Evolutionary conservation across 495 filamentous ascomycete species (phyloP).

Genomic region (Lineolata rhizophorae): DNA sequence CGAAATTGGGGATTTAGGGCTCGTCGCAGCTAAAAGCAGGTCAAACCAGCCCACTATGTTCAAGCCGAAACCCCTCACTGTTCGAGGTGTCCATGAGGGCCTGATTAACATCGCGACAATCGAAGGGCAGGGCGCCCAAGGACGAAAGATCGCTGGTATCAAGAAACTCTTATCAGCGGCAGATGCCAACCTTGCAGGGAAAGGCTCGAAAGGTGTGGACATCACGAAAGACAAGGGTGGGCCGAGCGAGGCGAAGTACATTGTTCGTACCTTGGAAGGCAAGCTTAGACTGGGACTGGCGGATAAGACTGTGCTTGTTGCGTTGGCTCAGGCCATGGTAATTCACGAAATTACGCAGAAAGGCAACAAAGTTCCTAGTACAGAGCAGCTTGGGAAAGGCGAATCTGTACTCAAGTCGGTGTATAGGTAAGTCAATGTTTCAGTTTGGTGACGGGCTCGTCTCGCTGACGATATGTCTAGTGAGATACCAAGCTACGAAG

Average conservation of each 20-base stretch:
- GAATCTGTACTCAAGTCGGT: slow-evolving; percentile 74
- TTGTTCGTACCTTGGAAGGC: slow-evolving; percentile 82
- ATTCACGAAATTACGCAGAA: slow-evolving; percentile 48
- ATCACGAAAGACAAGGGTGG: slow-evolving; percentile 87
- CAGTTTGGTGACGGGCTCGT: neutral
- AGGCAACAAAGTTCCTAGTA: slow-evolving; percentile 41
- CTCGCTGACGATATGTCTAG: slow-evolving; percentile 19
- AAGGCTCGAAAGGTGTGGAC: slow-evolving; percentile 47
- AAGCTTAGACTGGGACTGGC: slow-evolving; percentile 81
- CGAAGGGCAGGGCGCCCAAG: slow-evolving; percentile 70
- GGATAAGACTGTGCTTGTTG: slow-evolving; percentile 76
- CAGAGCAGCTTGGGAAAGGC: slow-evolving; percentile 55
- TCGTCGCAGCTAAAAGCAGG: slow-evolving; percentile 87
- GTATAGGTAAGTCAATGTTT: slow-evolving; percentile 38
- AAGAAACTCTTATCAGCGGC: slow-evolving; percentile 84
- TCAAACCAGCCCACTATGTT: slow-evolving; percentile 93
- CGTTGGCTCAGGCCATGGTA: slow-evolving; percentile 71
- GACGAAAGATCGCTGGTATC: slow-evolving; percentile 77
- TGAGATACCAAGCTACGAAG: slow-evolving; percentile 85
- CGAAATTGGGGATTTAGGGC: slow-evolving; percentile 82
- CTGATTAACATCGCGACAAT: slow-evolving; percentile 73
- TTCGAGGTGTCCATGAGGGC: slow-evolving; percentile 70
- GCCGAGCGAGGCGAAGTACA: slow-evolving; percentile 80
- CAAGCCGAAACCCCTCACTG: slow-evolving; percentile 77
- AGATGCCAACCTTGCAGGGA: slow-evolving; percentile 45